Evolutionary conservation across 2,329 filamentous ascomycete genomes (phyloP).

Genomic region (Xylariaceae sp.): DNA sequence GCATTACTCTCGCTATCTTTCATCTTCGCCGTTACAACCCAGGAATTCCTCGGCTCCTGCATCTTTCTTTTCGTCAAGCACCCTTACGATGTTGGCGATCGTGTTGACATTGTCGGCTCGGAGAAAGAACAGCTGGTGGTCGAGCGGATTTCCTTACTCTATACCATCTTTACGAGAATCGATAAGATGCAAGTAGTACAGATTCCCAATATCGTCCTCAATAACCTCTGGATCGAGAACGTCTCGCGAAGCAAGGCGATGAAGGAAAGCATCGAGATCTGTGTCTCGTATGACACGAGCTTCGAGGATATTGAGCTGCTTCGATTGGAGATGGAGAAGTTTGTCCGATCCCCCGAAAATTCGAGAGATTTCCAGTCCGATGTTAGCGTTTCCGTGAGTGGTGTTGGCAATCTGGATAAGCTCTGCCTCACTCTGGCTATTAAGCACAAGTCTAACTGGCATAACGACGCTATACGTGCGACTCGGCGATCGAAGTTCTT

Average conservation of each 20-base stretch:
- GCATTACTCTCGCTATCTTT: slow-evolving; percentile 94
- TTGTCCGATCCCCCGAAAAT: slow-evolving; percentile 80
- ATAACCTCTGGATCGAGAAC: slow-evolving; percentile 93
- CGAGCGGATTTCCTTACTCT: slow-evolving; percentile 89
- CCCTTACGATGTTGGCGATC: slow-evolving; percentile 91
- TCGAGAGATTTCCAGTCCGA: slow-evolving; percentile 85
- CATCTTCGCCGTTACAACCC: slow-evolving; percentile 84
- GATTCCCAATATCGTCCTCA: slow-evolving; percentile 87
- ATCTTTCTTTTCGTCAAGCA: slow-evolving; percentile 99
- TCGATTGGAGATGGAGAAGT: slow-evolving; percentile 75
- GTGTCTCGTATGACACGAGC: slow-evolving; percentile 76
- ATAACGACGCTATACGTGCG: slow-evolving; percentile 76
- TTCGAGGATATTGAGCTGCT: slow-evolving; percentile 88
- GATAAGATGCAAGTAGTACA: slow-evolving; percentile 73
- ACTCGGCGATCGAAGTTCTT: slow-evolving; percentile 91
- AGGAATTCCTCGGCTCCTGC: slow-evolving; percentile 95
- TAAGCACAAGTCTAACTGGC: slow-evolving; percentile 89
- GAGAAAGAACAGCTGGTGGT: slow-evolving; percentile 65
- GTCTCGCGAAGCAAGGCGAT: slow-evolving; percentile 85
- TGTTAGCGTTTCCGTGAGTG: slow-evolving; percentile 68
- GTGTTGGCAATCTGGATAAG: slow-evolving; percentile 83
- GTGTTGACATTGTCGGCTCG: slow-evolving; percentile 67
- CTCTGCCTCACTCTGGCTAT: slow-evolving; percentile 77
- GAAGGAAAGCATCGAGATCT: slow-evolving; percentile 76
- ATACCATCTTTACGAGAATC: slow-evolving; percentile 83